Evolutionary conservation across 2,329 filamentous ascomycete genomes (phyloP).

Genomic region (Decorospora gaudefroyi): DNA sequence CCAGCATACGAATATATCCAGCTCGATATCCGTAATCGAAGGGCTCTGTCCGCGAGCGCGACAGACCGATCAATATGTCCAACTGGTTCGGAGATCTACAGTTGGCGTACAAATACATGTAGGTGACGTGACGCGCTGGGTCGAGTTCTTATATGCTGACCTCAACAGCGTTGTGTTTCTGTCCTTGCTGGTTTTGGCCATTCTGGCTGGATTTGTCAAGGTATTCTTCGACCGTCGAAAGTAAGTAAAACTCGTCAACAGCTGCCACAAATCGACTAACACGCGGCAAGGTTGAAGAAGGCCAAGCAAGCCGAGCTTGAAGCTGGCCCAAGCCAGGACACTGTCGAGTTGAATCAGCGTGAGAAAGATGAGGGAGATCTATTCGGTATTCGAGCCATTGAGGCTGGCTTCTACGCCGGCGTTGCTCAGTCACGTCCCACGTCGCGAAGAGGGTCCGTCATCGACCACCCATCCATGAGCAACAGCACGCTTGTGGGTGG

Average conservation of each 20-base stretch:
- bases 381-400: slow-evolving; percentile 49
- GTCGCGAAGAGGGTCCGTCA: slow-evolving; percentile 42
- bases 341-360: slow-evolving; percentile 42
- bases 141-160: too few species aligned
- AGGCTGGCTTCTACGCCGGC: slow-evolving; percentile 50
- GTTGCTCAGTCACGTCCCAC: slow-evolving; percentile 48
- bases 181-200: slow-evolving; percentile 35
- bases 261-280: slow-evolving; percentile 14
- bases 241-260: slow-evolving; percentile 29
- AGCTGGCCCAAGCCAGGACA: slow-evolving; percentile 38
- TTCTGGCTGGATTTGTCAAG: slow-evolving; percentile 44
- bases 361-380: slow-evolving; percentile 49
- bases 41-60: neutral
- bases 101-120: slow-evolving; percentile 48
- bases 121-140: slow-evolving; percentile 9
- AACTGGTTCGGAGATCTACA: slow-evolving; percentile 45
- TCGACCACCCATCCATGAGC: slow-evolving; percentile 38
- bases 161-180: slow-evolving; percentile 44
- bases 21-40: neutral
- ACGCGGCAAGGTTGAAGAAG: slow-evolving; percentile 35
- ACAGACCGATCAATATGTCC: slow-evolving; percentile 10
- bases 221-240: slow-evolving; percentile 43
- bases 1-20: neutral
- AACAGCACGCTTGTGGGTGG: slow-evolving; percentile 44
- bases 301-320: slow-evolving; percentile 35